Conservation (phyloP, 805 yeast genomes). For the Starmerella bombi region DNA sequence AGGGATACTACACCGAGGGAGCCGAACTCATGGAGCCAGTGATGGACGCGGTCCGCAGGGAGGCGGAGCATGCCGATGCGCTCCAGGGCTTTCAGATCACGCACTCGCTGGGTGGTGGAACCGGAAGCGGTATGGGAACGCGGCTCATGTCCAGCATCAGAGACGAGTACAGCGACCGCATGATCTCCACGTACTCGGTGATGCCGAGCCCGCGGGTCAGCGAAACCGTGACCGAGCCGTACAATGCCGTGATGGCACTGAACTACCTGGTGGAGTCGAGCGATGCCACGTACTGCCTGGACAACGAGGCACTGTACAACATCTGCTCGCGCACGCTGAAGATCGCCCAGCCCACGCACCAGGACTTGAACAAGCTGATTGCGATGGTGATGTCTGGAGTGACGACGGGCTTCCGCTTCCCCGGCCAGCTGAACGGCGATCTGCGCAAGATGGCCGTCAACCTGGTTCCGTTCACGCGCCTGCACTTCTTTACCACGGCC, state of each 20-base stretch:
- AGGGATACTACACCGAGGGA: slow-evolving; percentile 94
- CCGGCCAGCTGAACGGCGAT: slow-evolving; percentile 90
- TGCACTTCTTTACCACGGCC: slow-evolving; percentile 93
- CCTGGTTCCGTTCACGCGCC: slow-evolving; percentile 90
- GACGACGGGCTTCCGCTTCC: slow-evolving; percentile 86
- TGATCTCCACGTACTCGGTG: slow-evolving; percentile 95
- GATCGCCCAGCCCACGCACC: slow-evolving; percentile 63
- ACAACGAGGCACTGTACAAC: slow-evolving; percentile 85
- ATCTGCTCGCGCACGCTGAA: slow-evolving; percentile 79
- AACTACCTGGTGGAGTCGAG: slow-evolving; percentile 87
- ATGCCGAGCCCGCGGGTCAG: slow-evolving; percentile 86
- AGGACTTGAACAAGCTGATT: slow-evolving; percentile 70
- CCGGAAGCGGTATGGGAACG: slow-evolving; percentile 97
- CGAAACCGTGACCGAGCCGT: slow-evolving; percentile 91
- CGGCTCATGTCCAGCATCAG: slow-evolving; percentile 70
- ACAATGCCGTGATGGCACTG: slow-evolving; percentile 82
- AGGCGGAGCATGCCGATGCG: slow-evolving; percentile 88
- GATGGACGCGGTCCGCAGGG: slow-evolving; percentile 82
- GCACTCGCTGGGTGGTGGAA: slow-evolving; percentile 82
- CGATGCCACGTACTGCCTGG: slow-evolving; percentile 90
- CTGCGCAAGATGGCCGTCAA: slow-evolving; percentile 87
- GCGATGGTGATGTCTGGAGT: slow-evolving; percentile 93
- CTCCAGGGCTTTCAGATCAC: slow-evolving; percentile 91
- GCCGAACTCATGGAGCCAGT: slow-evolving; percentile 90
- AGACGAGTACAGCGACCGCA: slow-evolving; percentile 90